A percentile compares a stretch with the other conserved stretches of the same genome.
These are phyloP conservation scores for Blumeria graminis DNA, from an alignment of 2,329 filamentous ascomycete species.

Conservation along the genomic window DNA sequence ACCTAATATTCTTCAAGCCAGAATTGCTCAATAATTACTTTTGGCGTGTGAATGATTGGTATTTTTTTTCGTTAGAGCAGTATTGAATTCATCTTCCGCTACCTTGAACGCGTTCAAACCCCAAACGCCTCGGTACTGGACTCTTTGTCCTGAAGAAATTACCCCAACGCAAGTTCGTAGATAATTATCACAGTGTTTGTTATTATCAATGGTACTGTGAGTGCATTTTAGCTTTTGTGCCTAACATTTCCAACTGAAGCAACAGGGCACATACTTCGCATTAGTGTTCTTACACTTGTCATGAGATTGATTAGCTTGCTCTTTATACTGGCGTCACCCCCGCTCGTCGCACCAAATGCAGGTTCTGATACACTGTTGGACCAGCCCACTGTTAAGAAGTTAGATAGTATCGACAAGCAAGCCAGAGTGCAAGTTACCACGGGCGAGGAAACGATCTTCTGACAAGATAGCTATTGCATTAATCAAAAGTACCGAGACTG, in stretches of 20 bases:
- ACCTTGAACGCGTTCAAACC: neutral
- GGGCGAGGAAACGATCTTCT: conserved; percentile 75
- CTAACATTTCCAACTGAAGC: neutral
- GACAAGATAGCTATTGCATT: conserved; percentile 87
- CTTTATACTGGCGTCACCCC: conserved; percentile 56
- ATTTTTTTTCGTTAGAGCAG: too few species aligned
- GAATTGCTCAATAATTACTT: too few species aligned
- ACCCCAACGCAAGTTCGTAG: conserved; percentile 58
- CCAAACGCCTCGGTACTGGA: neutral
- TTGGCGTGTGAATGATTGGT: too few species aligned
- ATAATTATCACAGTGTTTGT: conserved; percentile 65
- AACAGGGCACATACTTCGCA: conserved; percentile 50
- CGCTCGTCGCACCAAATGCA: conserved; percentile 41
- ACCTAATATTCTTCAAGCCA: too few species aligned
- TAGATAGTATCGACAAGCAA: neutral
- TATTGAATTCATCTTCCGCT: too few species aligned
- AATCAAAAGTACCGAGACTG: conserved; percentile 65
- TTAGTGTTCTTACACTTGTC: conserved; percentile 69
- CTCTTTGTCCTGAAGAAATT: neutral
- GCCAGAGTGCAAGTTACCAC: conserved; percentile 26
- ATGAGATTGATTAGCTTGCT: conserved; percentile 76
- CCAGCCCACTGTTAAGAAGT: conserved; percentile 44
- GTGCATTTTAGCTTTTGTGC: conserved; percentile 2
- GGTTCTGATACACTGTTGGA: conserved; percentile 43
- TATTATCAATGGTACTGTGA: conserved; percentile 55